Conservation (phyloP, 257 asterid species). For the Fraxinus excelsior region DNA sequence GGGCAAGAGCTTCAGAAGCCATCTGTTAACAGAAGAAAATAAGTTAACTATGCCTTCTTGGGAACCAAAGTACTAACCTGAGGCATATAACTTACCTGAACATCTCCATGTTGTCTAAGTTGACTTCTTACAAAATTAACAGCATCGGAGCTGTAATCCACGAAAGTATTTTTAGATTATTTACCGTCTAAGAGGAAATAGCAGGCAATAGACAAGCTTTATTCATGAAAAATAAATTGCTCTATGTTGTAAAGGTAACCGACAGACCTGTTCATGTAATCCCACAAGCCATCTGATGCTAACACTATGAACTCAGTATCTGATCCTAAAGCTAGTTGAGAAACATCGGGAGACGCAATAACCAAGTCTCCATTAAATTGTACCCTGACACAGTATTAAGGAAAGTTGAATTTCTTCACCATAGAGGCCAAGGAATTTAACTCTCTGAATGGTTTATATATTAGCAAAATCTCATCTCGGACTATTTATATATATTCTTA, state of each 20-base stretch:
- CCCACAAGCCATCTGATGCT: slow-evolving; percentile 99
- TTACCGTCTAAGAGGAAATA: not conserved
- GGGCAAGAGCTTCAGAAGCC: slow-evolving; percentile 90
- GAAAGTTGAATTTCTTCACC: slow-evolving; percentile 9
- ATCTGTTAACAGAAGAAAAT: slow-evolving; percentile 40
- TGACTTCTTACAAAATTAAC: slow-evolving; percentile 71
- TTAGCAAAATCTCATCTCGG: not conserved
- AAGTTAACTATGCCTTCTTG: slow-evolving; percentile 20
- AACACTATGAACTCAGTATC: slow-evolving; percentile 74
- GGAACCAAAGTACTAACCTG: not conserved
- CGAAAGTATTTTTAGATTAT: not conserved
- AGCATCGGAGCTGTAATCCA: slow-evolving; percentile 63
- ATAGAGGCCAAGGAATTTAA: not conserved
- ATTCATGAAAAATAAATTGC: not conserved
- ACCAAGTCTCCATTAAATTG: slow-evolving; percentile 72
- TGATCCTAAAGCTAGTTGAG: slow-evolving; percentile 66
- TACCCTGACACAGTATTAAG: slow-evolving; percentile 48
- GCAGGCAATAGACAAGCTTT: not conserved
- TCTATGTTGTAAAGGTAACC: not conserved
- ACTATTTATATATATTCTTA: slow-evolving; percentile 25
- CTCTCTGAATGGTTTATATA: not conserved
- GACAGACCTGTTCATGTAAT: slow-evolving; percentile 71
- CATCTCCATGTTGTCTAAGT: slow-evolving; percentile 79
- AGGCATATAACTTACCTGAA: slow-evolving; percentile 52
- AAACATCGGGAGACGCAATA: slow-evolving; percentile 78